A percentile compares a stretch with the other conserved stretches of the same genome.
Evolutionary conservation across 2,329 filamentous ascomycete genomes (phyloP).

Genomic region (Botrytis byssoidea): DNA sequence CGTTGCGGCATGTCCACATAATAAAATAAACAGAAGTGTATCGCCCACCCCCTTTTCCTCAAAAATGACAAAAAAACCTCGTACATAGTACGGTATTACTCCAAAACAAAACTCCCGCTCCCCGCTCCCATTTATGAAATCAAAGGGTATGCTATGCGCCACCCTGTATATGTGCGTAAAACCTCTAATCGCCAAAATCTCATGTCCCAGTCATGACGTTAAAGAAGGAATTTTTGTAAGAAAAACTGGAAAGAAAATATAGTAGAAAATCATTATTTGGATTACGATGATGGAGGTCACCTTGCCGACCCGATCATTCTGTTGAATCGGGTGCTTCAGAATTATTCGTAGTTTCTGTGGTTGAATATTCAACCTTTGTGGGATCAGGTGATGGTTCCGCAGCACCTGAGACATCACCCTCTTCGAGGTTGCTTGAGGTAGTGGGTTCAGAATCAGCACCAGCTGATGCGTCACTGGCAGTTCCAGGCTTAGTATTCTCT

Average conservation of each 20-base stretch:
- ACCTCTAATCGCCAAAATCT: not conserved
- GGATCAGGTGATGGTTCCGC: not conserved
- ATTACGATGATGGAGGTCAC: not conserved
- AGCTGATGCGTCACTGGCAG: not conserved
- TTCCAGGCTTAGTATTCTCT: not conserved
- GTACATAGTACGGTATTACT: constrained; percentile 5
- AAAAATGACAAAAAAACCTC: constrained; percentile 31
- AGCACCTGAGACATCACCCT: not conserved
- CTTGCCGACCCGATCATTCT: not conserved
- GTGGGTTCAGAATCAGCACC: too few relatives aligned
- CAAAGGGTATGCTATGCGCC: constrained; percentile 6
- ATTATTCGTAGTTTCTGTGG: not conserved
- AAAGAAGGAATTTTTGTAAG: not conserved
- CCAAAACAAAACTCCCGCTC: constrained; percentile 7
- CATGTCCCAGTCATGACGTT: not conserved
- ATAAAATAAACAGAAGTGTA: not conserved
- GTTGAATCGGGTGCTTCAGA: not conserved
- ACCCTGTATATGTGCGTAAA: constrained; percentile 18
- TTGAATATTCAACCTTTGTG: not conserved
- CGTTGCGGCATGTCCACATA: not conserved
- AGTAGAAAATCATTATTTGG: not conserved
- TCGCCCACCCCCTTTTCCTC: not conserved
- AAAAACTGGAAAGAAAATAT: not conserved
- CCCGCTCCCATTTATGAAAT: constrained; percentile 7
- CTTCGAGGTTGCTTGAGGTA: not conserved